Evolutionary conservation across 139 green algal genomes (phyloP).

Genomic region (Tetradesmus obliquus): DNA sequence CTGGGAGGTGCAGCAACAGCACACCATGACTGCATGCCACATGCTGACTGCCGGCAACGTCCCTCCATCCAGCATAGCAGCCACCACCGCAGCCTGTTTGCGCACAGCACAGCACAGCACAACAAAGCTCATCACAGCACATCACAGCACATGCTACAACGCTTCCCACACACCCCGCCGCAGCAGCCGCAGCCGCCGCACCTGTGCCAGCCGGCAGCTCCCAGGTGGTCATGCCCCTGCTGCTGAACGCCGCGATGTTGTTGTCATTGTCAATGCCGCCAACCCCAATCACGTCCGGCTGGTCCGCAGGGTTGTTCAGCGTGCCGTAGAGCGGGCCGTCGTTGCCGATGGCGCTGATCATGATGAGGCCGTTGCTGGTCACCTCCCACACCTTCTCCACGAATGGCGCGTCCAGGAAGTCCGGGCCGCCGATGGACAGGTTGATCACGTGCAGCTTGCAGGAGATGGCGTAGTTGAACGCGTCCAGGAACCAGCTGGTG

Average conservation of each 20-base stretch:
- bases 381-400: slow-evolving; percentile 98
- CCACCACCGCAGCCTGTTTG: neutral
- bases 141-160: neutral
- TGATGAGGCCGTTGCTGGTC: slow-evolving; percentile 93
- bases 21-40: too few relatives aligned
- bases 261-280: slow-evolving; percentile 93
- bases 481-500: slow-evolving; percentile 99
- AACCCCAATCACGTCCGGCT: slow-evolving; percentile 98
- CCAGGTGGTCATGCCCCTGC: slow-evolving; percentile 96
- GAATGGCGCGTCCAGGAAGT: slow-evolving; percentile 98
- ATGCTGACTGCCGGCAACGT: too few relatives aligned
- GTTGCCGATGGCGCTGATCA: slow-evolving; percentile 96
- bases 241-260: slow-evolving; percentile 94
- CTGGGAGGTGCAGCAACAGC: too few relatives aligned
- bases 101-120: neutral
- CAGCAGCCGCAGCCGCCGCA: neutral
- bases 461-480: slow-evolving; percentile 97
- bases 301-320: slow-evolving; percentile 99
- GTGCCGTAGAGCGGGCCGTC: slow-evolving; percentile 98
- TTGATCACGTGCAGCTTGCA: slow-evolving; percentile 94
- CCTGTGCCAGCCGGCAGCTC: slow-evolving; percentile 84
- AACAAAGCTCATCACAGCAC: neutral
- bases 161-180: neutral
- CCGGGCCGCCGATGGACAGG: slow-evolving; percentile 97
- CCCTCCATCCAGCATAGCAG: neutral